A percentile compares a stretch with the other conserved stretches of the same genome.
phyloP scores from a whole-genome alignment of 495 filamentous ascomycete species.

The Haplographium delicatum region DNA sequence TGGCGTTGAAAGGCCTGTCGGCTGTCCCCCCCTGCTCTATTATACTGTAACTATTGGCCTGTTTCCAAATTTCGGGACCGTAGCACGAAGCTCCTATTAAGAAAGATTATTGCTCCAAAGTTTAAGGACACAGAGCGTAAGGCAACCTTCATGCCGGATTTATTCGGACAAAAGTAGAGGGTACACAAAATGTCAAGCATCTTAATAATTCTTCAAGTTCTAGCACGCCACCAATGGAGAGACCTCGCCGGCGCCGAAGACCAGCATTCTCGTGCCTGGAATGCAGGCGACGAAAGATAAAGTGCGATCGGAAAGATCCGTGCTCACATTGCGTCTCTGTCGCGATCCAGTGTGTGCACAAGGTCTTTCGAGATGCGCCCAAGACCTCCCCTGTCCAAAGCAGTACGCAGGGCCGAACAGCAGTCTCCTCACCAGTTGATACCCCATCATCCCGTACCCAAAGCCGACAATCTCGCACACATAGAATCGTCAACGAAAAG shows the following conservation, averaged over 20 bases:
- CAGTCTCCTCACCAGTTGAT: too few relatives aligned
- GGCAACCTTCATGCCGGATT: background rate
- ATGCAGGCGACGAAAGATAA: slow-evolving; percentile 40
- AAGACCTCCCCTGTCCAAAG: too few relatives aligned
- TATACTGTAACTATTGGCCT: background rate
- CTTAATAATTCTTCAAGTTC: too few relatives aligned
- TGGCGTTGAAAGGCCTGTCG: background rate
- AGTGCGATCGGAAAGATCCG: slow-evolving; percentile 38
- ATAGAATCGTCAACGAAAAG: background rate
- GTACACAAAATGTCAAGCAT: too few relatives aligned
- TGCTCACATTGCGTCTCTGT: slow-evolving; percentile 29
- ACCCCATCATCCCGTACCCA: too few relatives aligned
- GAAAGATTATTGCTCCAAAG: background rate
- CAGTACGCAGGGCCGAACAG: too few relatives aligned
- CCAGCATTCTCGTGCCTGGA: slow-evolving; percentile 39
- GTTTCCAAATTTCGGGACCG: too few relatives aligned
- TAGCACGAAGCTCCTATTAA: background rate
- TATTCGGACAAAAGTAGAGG: too few relatives aligned
- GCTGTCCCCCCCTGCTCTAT: too few relatives aligned
- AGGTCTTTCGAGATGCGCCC: background rate
- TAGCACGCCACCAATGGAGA: too few relatives aligned
- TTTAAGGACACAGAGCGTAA: background rate
- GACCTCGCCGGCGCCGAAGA: slow-evolving; percentile 33
- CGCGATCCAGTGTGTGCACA: background rate
- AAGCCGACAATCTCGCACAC: background rate